These are phyloP conservation scores for Pleurotus citrinopileatus DNA, from an alignment of 768 basidiomycete genomes.

Conservation along the genomic window DNA sequence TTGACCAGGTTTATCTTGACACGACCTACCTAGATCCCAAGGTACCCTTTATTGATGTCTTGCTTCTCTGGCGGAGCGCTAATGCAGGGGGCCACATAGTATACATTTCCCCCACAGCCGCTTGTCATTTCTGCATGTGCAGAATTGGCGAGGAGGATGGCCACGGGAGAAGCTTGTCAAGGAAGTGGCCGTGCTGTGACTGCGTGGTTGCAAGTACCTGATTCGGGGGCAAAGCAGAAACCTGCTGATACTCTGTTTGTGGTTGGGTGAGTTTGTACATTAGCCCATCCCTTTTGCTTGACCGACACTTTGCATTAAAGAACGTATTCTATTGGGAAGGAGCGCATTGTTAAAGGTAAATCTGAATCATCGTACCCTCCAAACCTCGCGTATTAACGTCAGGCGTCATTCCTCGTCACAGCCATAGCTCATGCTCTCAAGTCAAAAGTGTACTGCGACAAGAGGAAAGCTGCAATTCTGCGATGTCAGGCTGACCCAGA, in stretches of 20 bases:
- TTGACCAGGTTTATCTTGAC: conserved; percentile 91
- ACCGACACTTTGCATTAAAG: conserved; percentile 36
- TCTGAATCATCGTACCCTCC: no score
- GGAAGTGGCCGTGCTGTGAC: background rate
- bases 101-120: conserved; percentile 95
- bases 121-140: conserved; percentile 92
- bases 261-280: conserved; percentile 54
- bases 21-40: conserved; percentile 94
- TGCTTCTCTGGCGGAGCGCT: background rate
- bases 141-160: conserved; percentile 64
- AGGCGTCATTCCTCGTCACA: conserved; percentile 26
- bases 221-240: conserved; percentile 17
- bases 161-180: conserved; percentile 32
- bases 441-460: conserved; percentile 87
- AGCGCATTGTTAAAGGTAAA: conserved; percentile 92
- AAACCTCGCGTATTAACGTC: no score
- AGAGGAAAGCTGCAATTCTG: conserved; percentile 78
- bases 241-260: conserved; percentile 53
- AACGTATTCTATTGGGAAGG: conserved; percentile 97
- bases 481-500: conserved; percentile 84
- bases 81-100: conserved; percentile 43
- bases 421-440: conserved; percentile 82
- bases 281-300: background rate
- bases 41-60: conserved; percentile 26
- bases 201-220: background rate